Conservation (phyloP, 148 eudicot species). For the Rhododendron ferrugineum region DNA sequence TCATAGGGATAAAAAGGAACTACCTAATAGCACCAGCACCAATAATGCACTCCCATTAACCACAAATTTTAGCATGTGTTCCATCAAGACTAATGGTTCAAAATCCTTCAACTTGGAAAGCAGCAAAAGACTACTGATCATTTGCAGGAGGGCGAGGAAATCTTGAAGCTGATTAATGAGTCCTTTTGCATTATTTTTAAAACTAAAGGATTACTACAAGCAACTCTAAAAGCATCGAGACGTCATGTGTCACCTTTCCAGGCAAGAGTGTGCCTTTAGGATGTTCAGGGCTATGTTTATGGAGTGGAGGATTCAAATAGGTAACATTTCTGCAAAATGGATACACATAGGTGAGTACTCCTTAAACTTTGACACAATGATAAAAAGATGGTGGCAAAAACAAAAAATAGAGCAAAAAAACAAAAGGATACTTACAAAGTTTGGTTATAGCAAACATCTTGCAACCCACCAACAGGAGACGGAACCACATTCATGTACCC, state of each 20-base stretch:
- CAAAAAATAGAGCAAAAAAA: neutral
- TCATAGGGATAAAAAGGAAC: neutral
- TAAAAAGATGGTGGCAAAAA: neutral
- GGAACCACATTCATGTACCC: conserved; percentile 51
- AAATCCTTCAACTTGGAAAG: neutral
- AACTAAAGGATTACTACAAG: neutral
- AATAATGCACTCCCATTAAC: conserved; percentile 2
- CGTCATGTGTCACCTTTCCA: conserved; percentile 43
- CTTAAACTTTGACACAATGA: neutral
- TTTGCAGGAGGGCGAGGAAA: neutral
- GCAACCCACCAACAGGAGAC: conserved; percentile 62
- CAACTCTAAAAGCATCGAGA: neutral
- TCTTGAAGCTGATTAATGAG: neutral
- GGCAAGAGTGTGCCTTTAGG: conserved; percentile 73
- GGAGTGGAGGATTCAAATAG: conserved; percentile 63
- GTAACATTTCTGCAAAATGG: conserved; percentile 66
- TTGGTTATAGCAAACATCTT: conserved; percentile 52
- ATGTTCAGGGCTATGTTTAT: conserved; percentile 65
- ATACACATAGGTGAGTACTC: neutral
- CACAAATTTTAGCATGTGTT: neutral
- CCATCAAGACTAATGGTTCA: neutral
- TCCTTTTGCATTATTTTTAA: neutral
- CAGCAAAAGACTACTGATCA: neutral
- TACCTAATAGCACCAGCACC: neutral
- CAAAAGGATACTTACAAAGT: conserved; percentile 51